These are phyloP conservation scores for Fomitopsis betulina DNA, from an alignment of 1,284 basidiomycete genomes.

Conservation along the genomic window DNA sequence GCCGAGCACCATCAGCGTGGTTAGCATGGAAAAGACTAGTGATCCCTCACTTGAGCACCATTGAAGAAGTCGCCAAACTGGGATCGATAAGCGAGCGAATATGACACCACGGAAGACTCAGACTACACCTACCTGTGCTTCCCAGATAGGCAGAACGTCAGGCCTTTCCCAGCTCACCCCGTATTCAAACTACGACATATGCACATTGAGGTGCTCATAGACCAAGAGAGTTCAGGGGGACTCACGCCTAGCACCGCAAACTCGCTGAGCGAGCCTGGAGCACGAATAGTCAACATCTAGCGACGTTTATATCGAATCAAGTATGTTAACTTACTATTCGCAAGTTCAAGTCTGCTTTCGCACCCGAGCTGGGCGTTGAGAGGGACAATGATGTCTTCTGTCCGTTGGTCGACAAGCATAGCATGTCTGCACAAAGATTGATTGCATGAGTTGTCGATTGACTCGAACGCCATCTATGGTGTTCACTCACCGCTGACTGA, in stretches of 20 bases:
- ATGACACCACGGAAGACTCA: too few relatives aligned
- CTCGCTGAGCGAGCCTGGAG: conserved; percentile 76
- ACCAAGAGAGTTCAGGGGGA: conserved; percentile 3
- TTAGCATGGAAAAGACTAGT: not conserved
- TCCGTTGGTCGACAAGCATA: conserved; percentile 85
- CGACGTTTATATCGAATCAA: not conserved
- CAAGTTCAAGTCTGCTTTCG: conserved; percentile 73
- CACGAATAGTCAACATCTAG: not conserved
- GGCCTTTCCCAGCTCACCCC: conserved; percentile 86
- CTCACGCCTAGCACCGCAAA: conserved; percentile 80
- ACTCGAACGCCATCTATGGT: not conserved
- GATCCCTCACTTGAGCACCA: conserved; percentile 59
- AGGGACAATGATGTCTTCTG: conserved; percentile 76
- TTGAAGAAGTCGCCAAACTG: conserved; percentile 76
- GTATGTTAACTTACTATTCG: conserved; percentile 61
- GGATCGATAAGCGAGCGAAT: too few relatives aligned
- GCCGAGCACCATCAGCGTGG: not conserved
- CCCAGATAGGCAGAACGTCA: conserved; percentile 80
- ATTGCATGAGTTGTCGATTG: not conserved
- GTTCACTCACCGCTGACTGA: conserved; percentile 68
- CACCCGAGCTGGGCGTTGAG: conserved; percentile 65
- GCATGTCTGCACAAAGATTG: conserved; percentile 55
- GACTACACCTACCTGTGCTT: conserved; percentile 61
- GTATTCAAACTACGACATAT: conserved; percentile 66
- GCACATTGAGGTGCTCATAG: not conserved